phyloP scores from a whole-genome alignment of 495 filamentous ascomycete genomes.

The Delitschia confertaspora region DNA sequence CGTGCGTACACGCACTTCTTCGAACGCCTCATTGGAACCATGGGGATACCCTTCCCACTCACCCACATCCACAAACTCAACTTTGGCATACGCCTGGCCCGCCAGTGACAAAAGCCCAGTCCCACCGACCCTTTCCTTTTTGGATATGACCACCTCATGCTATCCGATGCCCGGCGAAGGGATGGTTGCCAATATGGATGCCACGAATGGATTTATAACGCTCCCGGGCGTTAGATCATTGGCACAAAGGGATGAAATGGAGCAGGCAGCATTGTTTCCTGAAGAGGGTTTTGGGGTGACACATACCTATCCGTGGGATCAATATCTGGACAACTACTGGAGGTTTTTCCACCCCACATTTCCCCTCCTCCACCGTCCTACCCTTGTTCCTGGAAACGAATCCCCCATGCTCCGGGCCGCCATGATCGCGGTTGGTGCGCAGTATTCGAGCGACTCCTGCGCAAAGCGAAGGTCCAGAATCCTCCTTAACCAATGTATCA shows the following conservation, averaged over 20 bases:
- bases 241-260: conserved; percentile 24
- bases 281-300: conserved; percentile 24
- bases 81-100: conserved; percentile 21
- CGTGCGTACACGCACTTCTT: conserved; percentile 27
- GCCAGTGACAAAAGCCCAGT: conserved; percentile 20
- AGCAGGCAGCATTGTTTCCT: conserved; percentile 25
- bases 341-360: conserved; percentile 37
- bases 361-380: conserved; percentile 37
- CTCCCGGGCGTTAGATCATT: conserved; percentile 20
- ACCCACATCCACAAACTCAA: conserved; percentile 25
- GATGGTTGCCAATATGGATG: conserved; percentile 11
- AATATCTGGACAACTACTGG: conserved; percentile 40
- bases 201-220: conserved; percentile 15
- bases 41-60: conserved; percentile 25
- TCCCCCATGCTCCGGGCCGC: conserved; percentile 36
- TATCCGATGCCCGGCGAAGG: conserved; percentile 12
- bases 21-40: conserved; percentile 26
- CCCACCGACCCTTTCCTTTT: conserved; percentile 3
- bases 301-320: conserved; percentile 23
- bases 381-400: conserved; percentile 29
- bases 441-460: conserved; percentile 32
- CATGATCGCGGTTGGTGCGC: conserved; percentile 39
- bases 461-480: conserved; percentile 33
- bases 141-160: conserved; percentile 7
- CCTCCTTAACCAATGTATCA: conserved; percentile 35